Percentiles rank a stretch among this genome's conserved stretches.
Evolutionary conservation across 129 eudicot species (phyloP).

Genomic region (Calendula officinalis): DNA sequence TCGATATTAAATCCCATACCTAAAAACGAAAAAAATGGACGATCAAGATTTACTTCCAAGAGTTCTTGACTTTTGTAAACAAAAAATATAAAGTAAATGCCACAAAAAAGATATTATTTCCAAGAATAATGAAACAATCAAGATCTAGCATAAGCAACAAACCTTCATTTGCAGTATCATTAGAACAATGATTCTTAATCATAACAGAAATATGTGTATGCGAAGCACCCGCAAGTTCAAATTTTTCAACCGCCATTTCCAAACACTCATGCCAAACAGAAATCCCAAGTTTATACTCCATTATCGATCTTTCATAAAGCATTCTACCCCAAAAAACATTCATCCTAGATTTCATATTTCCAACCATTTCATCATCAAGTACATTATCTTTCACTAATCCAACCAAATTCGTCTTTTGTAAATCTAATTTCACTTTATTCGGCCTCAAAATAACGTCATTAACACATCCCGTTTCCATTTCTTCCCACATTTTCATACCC

Average conservation of each 20-base stretch:
- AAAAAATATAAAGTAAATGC: neutral
- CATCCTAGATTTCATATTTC: constrained; percentile 63
- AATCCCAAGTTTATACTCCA: constrained; percentile 74
- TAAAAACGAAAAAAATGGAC: constrained; percentile 30
- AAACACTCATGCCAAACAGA: constrained; percentile 90
- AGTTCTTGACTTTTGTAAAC: constrained; percentile 12
- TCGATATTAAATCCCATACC: constrained; percentile 79
- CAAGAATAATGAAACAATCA: neutral
- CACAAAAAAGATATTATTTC: neutral
- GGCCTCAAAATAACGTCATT: constrained; percentile 30
- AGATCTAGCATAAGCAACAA: constrained; percentile 18
- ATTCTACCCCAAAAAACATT: constrained; percentile 80
- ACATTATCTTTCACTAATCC: constrained; percentile 36
- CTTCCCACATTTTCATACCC: constrained; percentile 82
- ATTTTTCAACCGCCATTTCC: constrained; percentile 81
- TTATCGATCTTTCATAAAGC: constrained; percentile 87
- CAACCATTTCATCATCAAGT: constrained; percentile 61
- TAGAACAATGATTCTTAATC: constrained; percentile 93
- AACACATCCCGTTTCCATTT: constrained; percentile 36
- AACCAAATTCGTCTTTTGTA: constrained; percentile 46
- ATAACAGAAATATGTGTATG: constrained; percentile 80
- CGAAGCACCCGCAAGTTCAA: constrained; percentile 88
- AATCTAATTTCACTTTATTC: constrained; percentile 30
- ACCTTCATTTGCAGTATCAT: constrained; percentile 68
- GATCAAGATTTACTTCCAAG: constrained; percentile 16